Conservation (phyloP, 2,329 filamentous ascomycete species). For the Beauveria scarabaeidicola region DNA sequence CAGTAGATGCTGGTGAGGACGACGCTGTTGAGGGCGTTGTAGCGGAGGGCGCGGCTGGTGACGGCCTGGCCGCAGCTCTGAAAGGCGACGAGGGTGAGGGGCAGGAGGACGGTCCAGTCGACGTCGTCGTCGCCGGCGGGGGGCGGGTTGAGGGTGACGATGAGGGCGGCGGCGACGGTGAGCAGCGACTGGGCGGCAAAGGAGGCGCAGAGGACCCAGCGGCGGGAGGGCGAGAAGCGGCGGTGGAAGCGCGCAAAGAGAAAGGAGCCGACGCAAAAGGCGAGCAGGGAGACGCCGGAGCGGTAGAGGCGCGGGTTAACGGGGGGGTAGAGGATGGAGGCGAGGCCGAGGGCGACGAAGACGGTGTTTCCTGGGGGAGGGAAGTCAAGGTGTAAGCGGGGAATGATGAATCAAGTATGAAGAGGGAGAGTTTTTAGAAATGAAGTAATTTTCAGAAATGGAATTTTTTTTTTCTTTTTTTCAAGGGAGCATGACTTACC, state of each 20-base stretch:
- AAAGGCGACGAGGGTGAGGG: conserved; percentile 63
- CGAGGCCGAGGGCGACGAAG: conserved; percentile 67
- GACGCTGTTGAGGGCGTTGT: conserved; percentile 65
- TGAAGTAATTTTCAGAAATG: too few relatives aligned
- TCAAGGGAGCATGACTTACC: conserved; percentile 39
- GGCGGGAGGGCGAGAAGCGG: conserved; percentile 47
- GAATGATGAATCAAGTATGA: background rate
- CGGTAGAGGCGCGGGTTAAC: conserved; percentile 35
- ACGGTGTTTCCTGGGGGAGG: conserved; percentile 57
- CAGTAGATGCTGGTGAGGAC: conserved; percentile 77
- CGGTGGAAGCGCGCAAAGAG: conserved; percentile 63
- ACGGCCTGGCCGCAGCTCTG: conserved; percentile 73
- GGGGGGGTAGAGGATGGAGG: conserved; percentile 35
- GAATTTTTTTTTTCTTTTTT: too few relatives aligned
- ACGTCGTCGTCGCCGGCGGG: conserved; percentile 33
- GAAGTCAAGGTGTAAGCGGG: background rate
- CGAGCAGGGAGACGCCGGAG: conserved; percentile 59
- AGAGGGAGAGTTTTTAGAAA: too few relatives aligned
- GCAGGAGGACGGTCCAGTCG: conserved; percentile 53
- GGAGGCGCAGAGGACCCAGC: conserved; percentile 56
- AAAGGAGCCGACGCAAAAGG: conserved; percentile 65
- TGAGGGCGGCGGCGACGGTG: conserved; percentile 42
- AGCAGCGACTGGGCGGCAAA: conserved; percentile 45
- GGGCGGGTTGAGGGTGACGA: conserved; percentile 41
- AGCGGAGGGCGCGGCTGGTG: conserved; percentile 60